Evolutionary conservation across 2,329 filamentous ascomycete genomes (phyloP).

Genomic region (Coniochaeta sp.): DNA sequence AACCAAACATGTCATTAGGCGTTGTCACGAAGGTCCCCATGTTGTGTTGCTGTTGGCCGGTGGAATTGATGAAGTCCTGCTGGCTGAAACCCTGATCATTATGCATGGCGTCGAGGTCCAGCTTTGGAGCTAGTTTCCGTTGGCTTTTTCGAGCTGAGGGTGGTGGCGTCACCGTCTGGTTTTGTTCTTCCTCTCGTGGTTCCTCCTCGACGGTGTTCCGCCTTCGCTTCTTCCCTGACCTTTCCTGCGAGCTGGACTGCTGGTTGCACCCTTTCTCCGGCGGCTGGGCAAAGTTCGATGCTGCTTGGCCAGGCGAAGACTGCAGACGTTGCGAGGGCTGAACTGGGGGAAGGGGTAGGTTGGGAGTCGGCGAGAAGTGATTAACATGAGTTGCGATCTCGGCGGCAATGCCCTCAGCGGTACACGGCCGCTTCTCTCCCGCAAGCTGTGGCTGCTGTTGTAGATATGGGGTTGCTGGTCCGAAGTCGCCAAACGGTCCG

Average conservation of each 20-base stretch:
- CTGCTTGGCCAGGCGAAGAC: constrained; percentile 46
- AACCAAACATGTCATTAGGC: constrained; percentile 49
- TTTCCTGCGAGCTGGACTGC: constrained; percentile 15
- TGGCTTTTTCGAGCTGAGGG: constrained; percentile 47
- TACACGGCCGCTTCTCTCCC: constrained; percentile 42
- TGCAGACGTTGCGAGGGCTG: constrained; percentile 49
- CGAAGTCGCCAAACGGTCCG: constrained; percentile 37
- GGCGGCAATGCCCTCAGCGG: constrained; percentile 37
- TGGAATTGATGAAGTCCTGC: constrained; percentile 43
- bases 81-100: constrained; percentile 47
- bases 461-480: constrained; percentile 26
- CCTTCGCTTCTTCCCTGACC: constrained; percentile 34
- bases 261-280: constrained; percentile 17
- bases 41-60: constrained; percentile 22
- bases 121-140: constrained; percentile 46
- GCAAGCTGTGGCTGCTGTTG: constrained; percentile 12
- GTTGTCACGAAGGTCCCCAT: constrained; percentile 37
- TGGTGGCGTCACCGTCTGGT: constrained; percentile 53
- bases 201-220: constrained; percentile 25
- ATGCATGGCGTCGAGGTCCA: constrained; percentile 42
- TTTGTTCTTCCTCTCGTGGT: constrained; percentile 23
- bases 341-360: constrained; percentile 49
- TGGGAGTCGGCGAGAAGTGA: constrained; percentile 47
- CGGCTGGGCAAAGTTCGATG: constrained; percentile 16
- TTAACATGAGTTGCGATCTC: constrained; percentile 55